Percentiles rank a stretch among this genome's conserved stretches.
phyloP scores from a whole-genome alignment of 495 filamentous ascomycete species.

The Endocarpon pusillum region DNA sequence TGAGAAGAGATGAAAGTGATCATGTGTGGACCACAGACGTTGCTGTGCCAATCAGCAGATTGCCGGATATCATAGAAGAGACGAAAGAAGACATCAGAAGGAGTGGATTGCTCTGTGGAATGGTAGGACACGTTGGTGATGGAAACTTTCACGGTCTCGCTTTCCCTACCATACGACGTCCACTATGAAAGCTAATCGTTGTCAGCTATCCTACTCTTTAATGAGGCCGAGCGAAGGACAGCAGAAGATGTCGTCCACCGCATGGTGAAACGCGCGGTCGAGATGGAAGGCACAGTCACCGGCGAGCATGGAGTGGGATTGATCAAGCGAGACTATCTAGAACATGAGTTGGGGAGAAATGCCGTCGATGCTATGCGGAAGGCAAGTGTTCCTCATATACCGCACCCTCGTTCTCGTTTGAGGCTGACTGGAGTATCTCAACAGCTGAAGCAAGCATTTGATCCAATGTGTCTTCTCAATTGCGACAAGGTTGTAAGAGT shows the following conservation, averaged over 20 bases:
- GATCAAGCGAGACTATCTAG: conserved; percentile 42
- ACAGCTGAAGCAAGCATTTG: conserved; percentile 47
- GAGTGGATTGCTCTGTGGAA: conserved; percentile 38
- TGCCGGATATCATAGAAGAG: conserved; percentile 46
- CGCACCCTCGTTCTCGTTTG: not conserved
- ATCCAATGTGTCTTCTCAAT: conserved; percentile 48
- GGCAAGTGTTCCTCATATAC: conserved; percentile 21
- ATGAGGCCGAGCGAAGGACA: conserved; percentile 31
- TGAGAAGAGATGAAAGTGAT: conserved; percentile 34
- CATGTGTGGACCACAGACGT: conserved; percentile 53
- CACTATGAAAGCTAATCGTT: not conserved
- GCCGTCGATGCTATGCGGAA: conserved; percentile 47
- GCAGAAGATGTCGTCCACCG: conserved; percentile 36
- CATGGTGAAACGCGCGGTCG: conserved; percentile 44
- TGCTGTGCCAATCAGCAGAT: conserved; percentile 42
- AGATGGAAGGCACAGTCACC: conserved; percentile 47
- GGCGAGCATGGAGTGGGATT: conserved; percentile 48
- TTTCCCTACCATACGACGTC: not conserved
- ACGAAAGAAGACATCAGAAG: conserved; percentile 40
- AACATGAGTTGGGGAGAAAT: conserved; percentile 34
- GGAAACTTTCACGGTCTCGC: conserved; percentile 44
- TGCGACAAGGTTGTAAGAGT: conserved; percentile 48
- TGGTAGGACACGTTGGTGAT: conserved; percentile 53
- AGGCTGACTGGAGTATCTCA: conserved; percentile 1
- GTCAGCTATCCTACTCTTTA: conserved; percentile 38